Percentiles rank a stretch among this genome's conserved stretches.
These are phyloP conservation scores for Sapria himalayana DNA, from an alignment of 345 rosid species.

Conservation along the genomic window DNA sequence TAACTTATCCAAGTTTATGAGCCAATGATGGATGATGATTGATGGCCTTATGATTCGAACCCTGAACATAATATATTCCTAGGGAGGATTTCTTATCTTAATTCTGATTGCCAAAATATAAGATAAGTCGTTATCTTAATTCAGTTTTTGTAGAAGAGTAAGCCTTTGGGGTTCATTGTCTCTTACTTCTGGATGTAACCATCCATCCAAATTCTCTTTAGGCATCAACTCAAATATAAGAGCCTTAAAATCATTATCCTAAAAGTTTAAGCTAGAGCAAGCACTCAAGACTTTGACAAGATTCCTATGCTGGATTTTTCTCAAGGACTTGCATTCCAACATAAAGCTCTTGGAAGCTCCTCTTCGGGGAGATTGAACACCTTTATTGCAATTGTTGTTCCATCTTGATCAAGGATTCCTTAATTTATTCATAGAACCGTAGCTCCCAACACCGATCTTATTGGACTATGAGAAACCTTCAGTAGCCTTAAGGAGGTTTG, in stretches of 20 bases:
- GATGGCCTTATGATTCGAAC: too few relatives aligned
- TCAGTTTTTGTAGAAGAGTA: constrained; percentile 15
- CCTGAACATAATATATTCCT: too few relatives aligned
- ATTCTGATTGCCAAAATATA: too few relatives aligned
- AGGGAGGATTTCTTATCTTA: too few relatives aligned
- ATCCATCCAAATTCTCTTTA: constrained; percentile 24
- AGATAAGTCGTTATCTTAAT: too few relatives aligned
- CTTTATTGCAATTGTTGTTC: constrained; percentile 12
- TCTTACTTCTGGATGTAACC: constrained; percentile 13
- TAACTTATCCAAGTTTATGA: too few relatives aligned
- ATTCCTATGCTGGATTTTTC: constrained; percentile 18
- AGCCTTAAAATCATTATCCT: constrained; percentile 34
- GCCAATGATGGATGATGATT: too few relatives aligned
- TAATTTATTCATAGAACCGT: constrained; percentile 11
- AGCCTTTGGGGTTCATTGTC: constrained; percentile 8
- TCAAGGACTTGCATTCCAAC: constrained; percentile 23
- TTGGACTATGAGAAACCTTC: constrained; percentile 10
- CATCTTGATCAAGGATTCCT: constrained; percentile 8
- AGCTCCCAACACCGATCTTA: constrained; percentile 13
- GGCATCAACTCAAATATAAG: constrained; percentile 25
- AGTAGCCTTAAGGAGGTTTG: constrained; percentile 11
- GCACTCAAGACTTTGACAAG: constrained; percentile 18
- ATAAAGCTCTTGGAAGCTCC: constrained; percentile 26
- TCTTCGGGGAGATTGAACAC: constrained; percentile 17
- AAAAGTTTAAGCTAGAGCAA: constrained; percentile 18